Base-by-base conservation (phyloP, 2,329 filamentous ascomycete genomes). In the Dothideomycetes sp. region DNA sequence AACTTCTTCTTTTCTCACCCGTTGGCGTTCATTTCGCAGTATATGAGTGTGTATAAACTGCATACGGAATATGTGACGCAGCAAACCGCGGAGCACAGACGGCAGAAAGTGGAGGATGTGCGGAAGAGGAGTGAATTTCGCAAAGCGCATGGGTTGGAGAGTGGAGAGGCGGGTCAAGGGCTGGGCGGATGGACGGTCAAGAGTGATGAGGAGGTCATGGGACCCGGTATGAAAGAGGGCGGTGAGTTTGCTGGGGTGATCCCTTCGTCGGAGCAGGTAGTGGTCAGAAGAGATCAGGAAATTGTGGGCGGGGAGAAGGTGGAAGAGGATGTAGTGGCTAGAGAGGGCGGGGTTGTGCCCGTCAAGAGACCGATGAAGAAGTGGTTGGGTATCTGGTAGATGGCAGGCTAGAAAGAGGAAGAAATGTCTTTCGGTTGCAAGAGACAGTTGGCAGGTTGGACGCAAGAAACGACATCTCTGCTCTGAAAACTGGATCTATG, bases 121-220 rank as follows among this genome's bases (percentile, higher is more conserved):
- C 75, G 81, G 59, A 94, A 95, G 75, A 74, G 89, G 52, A 75
- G 75, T 45, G 79, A 84, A 60, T 98, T 86, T 63, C 78, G 88
- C 53, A 80, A 85, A 62, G 85, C 82, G 45, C 86, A 94, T 67
- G 87, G 86, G 8, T 60, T 94, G 54, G 81, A 87, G 58, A 66
- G 73, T 50, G 69, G 43, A 14, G 50, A 52, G 52, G 65, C 53
- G 3, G 43, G 73, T 37, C 12, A n/a, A n/a, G n/a, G n/a, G n/a
- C 68, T 79, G 51, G 67, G 66, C 5, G 64, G 65, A 3, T 68
- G 67, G 65, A 63, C 57, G 10, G 59, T 62, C 15, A 60, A 54
- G 45, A 45, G 32, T 4, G 47, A 65, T 49, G 54, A 54, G 22
- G 46, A 62, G 34, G 40, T 44, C 8, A 41, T 58, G 36, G 62